Base-by-base conservation (phyloP, 768 basidiomycete species). In the Naganishia friedmannii region DNA sequence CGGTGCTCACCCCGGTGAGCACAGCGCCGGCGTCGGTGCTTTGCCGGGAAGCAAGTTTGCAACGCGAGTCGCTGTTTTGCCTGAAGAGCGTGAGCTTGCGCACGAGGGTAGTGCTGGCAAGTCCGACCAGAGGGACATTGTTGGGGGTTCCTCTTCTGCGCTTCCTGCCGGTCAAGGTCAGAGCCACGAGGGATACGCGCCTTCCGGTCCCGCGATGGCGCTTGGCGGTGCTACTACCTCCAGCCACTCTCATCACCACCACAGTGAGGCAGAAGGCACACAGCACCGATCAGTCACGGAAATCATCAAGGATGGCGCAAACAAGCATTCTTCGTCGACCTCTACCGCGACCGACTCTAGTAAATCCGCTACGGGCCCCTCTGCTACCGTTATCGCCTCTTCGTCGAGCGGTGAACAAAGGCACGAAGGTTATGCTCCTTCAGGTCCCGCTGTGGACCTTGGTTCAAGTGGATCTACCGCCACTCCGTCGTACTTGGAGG, bases 61-160 rank as follows among this genome's bases (percentile, higher is more conserved):
- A 65, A 67, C 70, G 19, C 75, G 77, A 4, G 77, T 79, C 9
- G 77, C 78, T 39, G 70, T 79, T 31, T 70, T 76, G 15, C 77
- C 77, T 0, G 75, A 75, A 10, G 77, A 74, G 67, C 73, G 70
- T 55, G 39, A 65, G 73, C 74, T 65, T 72, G 75, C 67, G 21
- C 21, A n/a, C 0, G 19, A 54, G 23, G 48, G 8, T 21, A 51
- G 31, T 9, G 13, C 6, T 10, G 29, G 56, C 10, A 57, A 21
- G 31, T 5, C 34, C 34, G 34, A 37, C 6, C 34, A 37, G 42
- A 42, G 42, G 42, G 42, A 42, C 15, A 42, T 17, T 15, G 42
- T 42, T 42, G 42, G 42, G 2, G 42, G 42, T 42, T 8, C 7
- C 17, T 26, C 31, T 21, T 19, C 34, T 31, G 29, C 21, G 55